These are phyloP conservation scores for Acacia crassicarpa DNA, from an alignment of 306 rosid genomes.

Conservation along the genomic window DNA sequence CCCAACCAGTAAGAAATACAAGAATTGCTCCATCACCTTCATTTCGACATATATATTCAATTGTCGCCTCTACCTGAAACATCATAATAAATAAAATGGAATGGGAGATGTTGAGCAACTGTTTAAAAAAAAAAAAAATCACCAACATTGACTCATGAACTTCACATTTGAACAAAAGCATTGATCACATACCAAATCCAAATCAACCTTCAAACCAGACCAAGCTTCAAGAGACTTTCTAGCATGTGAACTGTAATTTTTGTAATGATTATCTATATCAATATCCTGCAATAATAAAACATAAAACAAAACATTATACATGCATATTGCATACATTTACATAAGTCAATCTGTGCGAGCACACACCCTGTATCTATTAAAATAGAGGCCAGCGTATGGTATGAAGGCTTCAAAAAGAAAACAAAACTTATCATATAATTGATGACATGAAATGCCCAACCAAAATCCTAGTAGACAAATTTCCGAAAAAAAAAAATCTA, in stretches of 20 bases:
- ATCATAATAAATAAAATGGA: conserved; percentile 24
- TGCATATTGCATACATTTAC: background rate
- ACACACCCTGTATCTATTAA: background rate
- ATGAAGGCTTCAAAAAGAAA: conserved; percentile 2
- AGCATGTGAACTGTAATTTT: conserved; percentile 57
- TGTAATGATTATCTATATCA: conserved; percentile 70
- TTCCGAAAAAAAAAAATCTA: background rate
- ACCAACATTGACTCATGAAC: background rate
- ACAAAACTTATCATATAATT: background rate
- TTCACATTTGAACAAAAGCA: conserved; percentile 17
- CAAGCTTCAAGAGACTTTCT: conserved; percentile 92
- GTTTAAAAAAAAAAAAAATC: background rate
- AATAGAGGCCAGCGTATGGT: background rate
- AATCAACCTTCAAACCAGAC: conserved; percentile 85
- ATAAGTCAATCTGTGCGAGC: background rate
- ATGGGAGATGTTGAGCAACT: background rate
- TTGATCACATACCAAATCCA: conserved; percentile 77
- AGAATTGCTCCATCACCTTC: conserved; percentile 90
- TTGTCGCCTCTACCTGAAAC: conserved; percentile 79
- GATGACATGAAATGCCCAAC: conserved; percentile 11
- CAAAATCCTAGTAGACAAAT: conserved; percentile 2
- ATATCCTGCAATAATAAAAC: conserved; percentile 57
- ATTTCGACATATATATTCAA: conserved; percentile 75
- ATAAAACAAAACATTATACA: conserved; percentile 20
- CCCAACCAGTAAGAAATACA: conserved; percentile 97